Evolutionary conservation across 2,329 filamentous ascomycete species (phyloP), one percentile per base, ranked within the genome.

Genomic region (Nakataea oryzae): DNA sequence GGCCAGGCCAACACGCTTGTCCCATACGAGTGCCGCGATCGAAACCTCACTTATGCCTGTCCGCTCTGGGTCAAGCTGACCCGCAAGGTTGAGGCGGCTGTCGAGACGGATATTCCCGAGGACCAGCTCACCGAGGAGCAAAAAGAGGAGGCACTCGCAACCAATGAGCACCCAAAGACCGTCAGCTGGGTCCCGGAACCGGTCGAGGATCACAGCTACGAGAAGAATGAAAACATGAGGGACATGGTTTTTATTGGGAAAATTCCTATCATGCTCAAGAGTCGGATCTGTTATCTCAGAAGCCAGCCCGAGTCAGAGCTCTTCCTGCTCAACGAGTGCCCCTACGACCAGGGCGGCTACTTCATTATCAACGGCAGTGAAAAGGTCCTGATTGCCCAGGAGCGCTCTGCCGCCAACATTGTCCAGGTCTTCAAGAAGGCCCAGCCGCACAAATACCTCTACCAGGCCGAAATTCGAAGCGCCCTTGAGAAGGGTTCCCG

Each of bases 341-440:
- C 95, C 0, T 99, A 97, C 74, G 95, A 99, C 71, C 95, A 97
- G 72, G 95, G 95, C 68, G 95, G 95, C 67, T 99, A 99, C 76
- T 99, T 99, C 72, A 91, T 99, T 70, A 99, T 99, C 81, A 99
- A 99, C 77, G 95, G 95, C 56, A 96, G 91, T 75, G 95, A 99
- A 73, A 99, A 99, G 81, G 95, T 99, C 27, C 79, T 99, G 68
- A 99, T 99, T 70, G 95, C 95, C 1, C 95, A 99, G 74, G 95
- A 99, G 76, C 89, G 95, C 65, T 97, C 93, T 72, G 95, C 95
- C 54, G 95, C 93, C 71, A 99, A 99, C 72, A 99, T 97, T 63
- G 95, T 99, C 6, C 95, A 99, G 76, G 93, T 99, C 30, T 99
- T 99, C 85, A 93, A 96, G 78, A 99, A 99, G 79, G 91, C 93